Conservation (phyloP, 2,329 filamentous ascomycete species). For the Venturia carpophila region DNA sequence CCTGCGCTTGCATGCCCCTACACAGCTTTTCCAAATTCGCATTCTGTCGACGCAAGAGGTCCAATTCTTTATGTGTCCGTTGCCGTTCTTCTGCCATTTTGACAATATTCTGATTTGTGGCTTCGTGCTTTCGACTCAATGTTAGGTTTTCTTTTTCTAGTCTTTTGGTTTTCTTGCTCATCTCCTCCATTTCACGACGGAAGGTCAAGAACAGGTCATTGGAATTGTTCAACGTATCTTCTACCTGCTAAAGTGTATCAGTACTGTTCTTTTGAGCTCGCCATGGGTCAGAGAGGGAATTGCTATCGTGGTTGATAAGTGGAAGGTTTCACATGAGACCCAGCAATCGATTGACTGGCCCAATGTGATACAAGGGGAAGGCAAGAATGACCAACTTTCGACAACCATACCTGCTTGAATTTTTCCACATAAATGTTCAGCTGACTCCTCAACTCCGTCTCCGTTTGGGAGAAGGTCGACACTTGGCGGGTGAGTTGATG, state of each 20-base stretch:
- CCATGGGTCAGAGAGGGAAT: too few relatives aligned
- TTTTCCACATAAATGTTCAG: conserved; percentile 98
- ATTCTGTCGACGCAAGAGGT: conserved; percentile 75
- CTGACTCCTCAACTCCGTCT: conserved; percentile 86
- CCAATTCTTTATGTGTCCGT: conserved; percentile 64
- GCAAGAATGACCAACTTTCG: conserved; percentile 14
- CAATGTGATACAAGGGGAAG: not conserved
- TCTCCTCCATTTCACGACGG: conserved; percentile 98
- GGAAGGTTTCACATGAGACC: not conserved
- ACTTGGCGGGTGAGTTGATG: conserved; percentile 85
- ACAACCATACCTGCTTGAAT: conserved; percentile 83
- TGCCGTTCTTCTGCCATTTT: conserved; percentile 94
- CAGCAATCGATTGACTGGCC: not conserved
- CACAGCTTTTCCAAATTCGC: conserved; percentile 91
- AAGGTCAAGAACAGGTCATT: conserved; percentile 97
- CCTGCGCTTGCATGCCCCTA: conserved; percentile 92
- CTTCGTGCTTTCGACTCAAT: conserved; percentile 85
- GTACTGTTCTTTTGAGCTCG: not conserved
- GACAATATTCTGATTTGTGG: conserved; percentile 88
- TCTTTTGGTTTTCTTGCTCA: conserved; percentile 97
- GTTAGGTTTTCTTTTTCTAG: conserved; percentile 93
- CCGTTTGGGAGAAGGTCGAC: conserved; percentile 90
- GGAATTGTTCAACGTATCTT: conserved; percentile 96
- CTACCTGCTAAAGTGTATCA: conserved; percentile 55
- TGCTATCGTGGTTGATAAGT: not conserved